phyloP scores from a whole-genome alignment of 2,329 filamentous ascomycete species.

The Reticulascus tulasneorum region DNA sequence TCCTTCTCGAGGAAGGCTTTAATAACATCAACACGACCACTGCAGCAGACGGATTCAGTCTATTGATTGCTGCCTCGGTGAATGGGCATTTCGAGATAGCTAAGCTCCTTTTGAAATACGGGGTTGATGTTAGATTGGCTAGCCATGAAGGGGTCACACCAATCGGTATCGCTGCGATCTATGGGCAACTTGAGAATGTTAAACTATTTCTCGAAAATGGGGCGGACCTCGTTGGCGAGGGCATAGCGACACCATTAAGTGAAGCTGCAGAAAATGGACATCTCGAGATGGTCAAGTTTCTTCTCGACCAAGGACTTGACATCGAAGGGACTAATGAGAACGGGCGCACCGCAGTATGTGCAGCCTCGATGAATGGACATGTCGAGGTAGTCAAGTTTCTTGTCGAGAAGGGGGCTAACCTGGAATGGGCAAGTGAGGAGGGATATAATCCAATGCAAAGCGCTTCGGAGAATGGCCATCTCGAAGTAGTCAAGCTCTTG shows the following conservation, averaged over 20 bases:
- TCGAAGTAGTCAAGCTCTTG: slow-evolving; percentile 1
- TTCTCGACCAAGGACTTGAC: slow-evolving; percentile 1
- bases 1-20: not conserved
- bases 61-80: not conserved
- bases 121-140: too few species aligned
- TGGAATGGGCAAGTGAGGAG: not conserved
- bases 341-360: not conserved
- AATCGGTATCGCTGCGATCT: not conserved
- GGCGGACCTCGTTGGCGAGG: too few species aligned
- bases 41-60: not conserved
- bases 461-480: not conserved
- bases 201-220: too few species aligned
- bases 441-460: not conserved
- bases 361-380: slow-evolving; percentile 3
- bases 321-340: not conserved
- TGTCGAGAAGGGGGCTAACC: slow-evolving; percentile 1
- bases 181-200: not conserved
- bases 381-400: slow-evolving; percentile 7
- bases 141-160: not conserved
- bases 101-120: too few species aligned
- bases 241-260: slow-evolving; percentile 1
- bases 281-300: slow-evolving; percentile 3
- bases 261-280: slow-evolving; percentile 8
- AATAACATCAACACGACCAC: too few species aligned
- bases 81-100: slow-evolving; percentile 1